Evolutionary conservation across 257 asterid species (phyloP).

Genomic region (Rehmannia glutinosa): DNA sequence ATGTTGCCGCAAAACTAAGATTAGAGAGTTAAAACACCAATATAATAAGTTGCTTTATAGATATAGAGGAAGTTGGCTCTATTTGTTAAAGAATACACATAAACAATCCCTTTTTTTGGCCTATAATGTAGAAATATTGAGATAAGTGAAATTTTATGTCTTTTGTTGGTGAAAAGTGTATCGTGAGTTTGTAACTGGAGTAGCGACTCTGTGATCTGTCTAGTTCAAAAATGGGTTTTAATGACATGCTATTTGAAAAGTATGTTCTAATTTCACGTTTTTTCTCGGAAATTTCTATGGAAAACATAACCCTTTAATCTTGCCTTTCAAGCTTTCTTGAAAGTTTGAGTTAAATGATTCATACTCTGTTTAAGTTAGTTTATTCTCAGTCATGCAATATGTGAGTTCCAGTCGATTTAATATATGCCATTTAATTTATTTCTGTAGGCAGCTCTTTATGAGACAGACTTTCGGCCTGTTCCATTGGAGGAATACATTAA

Average conservation of each 20-base stretch:
- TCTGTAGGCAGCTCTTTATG: slow-evolving; percentile 87
- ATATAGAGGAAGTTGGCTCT: no score
- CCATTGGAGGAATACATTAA: slow-evolving; percentile 92
- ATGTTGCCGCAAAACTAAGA: no score
- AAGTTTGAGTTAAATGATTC: not conserved
- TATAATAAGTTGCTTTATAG: no score
- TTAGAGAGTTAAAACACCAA: no score
- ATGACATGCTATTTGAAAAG: not conserved
- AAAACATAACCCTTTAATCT: not conserved
- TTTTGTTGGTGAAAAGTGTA: no score
- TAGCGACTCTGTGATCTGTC: no score
- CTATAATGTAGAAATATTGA: no score
- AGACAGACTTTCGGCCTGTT: slow-evolving; percentile 95
- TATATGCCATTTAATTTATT: slow-evolving; percentile 9
- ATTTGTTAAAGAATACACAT: no score
- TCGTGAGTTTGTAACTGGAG: no score
- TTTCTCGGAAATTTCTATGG: not conserved
- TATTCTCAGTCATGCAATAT: not conserved
- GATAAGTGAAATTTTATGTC: no score
- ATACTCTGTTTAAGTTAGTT: not conserved
- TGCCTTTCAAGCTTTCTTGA: not conserved
- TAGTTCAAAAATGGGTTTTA: not conserved
- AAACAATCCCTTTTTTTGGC: no score
- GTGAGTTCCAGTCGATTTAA: not conserved
- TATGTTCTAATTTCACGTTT: not conserved